A percentile compares a stretch with the other conserved stretches of the same genome.
phyloP scores from a whole-genome alignment of 2,329 filamentous ascomycete species.

The Colletotrichum sp. region DNA sequence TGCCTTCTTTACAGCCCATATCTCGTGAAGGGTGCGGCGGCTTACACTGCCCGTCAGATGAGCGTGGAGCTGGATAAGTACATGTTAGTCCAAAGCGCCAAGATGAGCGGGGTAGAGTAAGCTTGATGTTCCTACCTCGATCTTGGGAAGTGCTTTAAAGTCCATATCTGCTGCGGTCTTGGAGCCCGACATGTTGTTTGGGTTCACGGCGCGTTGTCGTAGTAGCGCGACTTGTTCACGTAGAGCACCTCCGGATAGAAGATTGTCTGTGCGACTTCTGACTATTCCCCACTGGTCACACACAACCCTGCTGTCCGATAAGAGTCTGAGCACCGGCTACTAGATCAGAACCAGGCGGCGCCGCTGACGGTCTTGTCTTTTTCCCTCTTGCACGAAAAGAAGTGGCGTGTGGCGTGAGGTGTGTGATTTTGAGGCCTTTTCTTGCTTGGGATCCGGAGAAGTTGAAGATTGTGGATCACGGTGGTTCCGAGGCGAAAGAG shows the following conservation, averaged over 20 bases:
- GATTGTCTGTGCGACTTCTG: neutral
- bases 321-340: neutral
- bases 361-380: neutral
- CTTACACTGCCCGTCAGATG: slow-evolving; percentile 82
- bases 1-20: slow-evolving; percentile 69
- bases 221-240: neutral
- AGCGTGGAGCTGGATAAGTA: slow-evolving; percentile 68
- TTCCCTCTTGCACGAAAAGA: neutral
- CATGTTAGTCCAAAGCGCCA: neutral
- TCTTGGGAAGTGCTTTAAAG: slow-evolving; percentile 57
- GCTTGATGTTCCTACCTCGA: slow-evolving; percentile 50
- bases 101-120: neutral
- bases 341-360: neutral
- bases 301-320: neutral
- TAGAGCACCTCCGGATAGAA: neutral
- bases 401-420: neutral
- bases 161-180: slow-evolving; percentile 37
- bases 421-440: neutral
- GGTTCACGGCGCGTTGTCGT: neutral
- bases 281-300: neutral
- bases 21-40: slow-evolving; percentile 72
- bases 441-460: neutral
- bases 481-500: neutral
- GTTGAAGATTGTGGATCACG: neutral
- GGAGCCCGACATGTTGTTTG: neutral